Percentiles rank a stretch among this genome's conserved stretches.
These are phyloP conservation scores for Sugiyamaella qingdaonensis DNA, from an alignment of 805 yeast species.

Conservation along the genomic window DNA sequence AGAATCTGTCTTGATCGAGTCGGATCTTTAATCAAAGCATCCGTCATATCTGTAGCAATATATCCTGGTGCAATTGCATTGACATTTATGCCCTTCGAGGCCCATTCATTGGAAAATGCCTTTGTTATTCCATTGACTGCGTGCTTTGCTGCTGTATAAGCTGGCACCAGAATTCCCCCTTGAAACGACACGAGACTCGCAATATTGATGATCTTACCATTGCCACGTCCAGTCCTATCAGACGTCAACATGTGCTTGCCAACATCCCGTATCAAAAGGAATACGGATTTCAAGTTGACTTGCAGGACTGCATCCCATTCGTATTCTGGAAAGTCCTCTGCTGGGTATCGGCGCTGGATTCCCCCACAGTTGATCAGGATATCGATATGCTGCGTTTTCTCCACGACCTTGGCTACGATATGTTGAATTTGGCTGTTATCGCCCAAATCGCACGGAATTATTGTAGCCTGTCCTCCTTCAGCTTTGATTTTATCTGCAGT, in stretches of 20 bases:
- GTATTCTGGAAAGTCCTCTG: slow-evolving; percentile 37
- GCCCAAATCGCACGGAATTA: slow-evolving; percentile 27
- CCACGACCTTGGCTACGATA: slow-evolving; percentile 33
- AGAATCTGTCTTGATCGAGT: slow-evolving; percentile 29
- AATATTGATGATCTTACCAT: slow-evolving; percentile 43
- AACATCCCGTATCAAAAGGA: slow-evolving; percentile 35
- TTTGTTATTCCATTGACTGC: slow-evolving; percentile 38
- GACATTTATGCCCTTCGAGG: slow-evolving; percentile 41
- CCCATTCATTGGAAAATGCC: slow-evolving; percentile 44
- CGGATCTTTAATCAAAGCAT: slow-evolving; percentile 28
- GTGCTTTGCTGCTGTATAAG: slow-evolving; percentile 43
- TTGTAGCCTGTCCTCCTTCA: slow-evolving; percentile 29
- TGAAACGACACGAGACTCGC: slow-evolving; percentile 41
- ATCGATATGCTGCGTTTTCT: slow-evolving; percentile 34
- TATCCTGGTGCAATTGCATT: slow-evolving; percentile 51
- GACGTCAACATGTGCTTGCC: slow-evolving; percentile 37
- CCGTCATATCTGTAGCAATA: slow-evolving; percentile 45
- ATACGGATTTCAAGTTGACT: slow-evolving; percentile 40
- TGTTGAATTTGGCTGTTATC: slow-evolving; percentile 30
- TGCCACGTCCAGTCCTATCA: slow-evolving; percentile 17
- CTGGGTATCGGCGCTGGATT: slow-evolving; percentile 32
- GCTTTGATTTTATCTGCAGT: slow-evolving; percentile 30
- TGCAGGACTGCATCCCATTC: slow-evolving; percentile 39
- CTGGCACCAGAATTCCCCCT: slow-evolving; percentile 38
- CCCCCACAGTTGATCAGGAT: slow-evolving; percentile 45